Evolutionary conservation across 2,329 filamentous ascomycete genomes (phyloP), one percentile per base, ranked within the genome.

Genomic region (Fusarium sarcochroum): DNA sequence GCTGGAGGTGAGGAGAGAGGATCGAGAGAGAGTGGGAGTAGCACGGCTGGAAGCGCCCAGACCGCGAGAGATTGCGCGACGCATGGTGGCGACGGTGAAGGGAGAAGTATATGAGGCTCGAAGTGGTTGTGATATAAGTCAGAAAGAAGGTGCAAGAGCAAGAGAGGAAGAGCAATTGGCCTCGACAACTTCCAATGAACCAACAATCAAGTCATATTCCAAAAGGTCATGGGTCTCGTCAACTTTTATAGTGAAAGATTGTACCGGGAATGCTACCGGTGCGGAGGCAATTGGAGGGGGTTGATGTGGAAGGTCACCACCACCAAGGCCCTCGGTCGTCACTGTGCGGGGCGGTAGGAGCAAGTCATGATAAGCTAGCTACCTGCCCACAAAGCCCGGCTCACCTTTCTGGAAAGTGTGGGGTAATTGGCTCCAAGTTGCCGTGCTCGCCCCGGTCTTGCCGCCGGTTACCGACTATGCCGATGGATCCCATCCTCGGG

Each of bases 61-160:
- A 73, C 81, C 79, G 64, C 80, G 78, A 52, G 82, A 77, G 69
- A 85, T 70, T 68, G 83, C 73, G 71, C 83, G 83, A 77, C 82
- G 83, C 84, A 86, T 86, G 59, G 66, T 79, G 58, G 56, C 40
- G 58, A 45, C 38, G 27, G 20, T 51, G 18, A 47, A n/a, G 21
- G 23, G 42, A 41, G 32, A 27, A 52, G 42, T 54, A 27, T 35
- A 21, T 37, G 42, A 54, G 32, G 30, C 42, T 49, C 34, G 27
- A 30, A 13, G 18, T 44, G 42, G 38, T 35, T 47, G 42, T 21
- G 21, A 34, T 49, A 18, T 32, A 51, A 46, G 49, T 44, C 30
- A 48, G 35, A 45, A 35, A 30, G 32, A n/a, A 30, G n/a, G 34
- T 32, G 35, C 17, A 49, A 25, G 30, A 45, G 18, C 17, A 21